Evolutionary conservation across 306 rosid genomes (phyloP).

Genomic region (Myrica gale): DNA sequence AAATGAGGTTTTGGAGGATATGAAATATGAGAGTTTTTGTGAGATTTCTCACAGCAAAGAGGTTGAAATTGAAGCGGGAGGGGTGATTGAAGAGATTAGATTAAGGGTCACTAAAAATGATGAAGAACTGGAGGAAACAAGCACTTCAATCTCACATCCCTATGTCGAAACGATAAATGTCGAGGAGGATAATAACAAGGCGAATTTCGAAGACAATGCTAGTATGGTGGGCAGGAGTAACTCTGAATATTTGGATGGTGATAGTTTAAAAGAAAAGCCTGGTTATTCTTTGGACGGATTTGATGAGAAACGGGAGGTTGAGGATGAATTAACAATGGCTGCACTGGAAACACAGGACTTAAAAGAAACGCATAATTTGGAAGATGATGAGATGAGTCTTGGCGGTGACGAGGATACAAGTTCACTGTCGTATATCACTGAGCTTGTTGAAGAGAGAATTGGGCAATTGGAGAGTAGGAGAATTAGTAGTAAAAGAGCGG

Average conservation of each 20-base stretch:
- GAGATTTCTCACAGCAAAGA: conserved; percentile 22
- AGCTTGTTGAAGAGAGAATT: conserved; percentile 65
- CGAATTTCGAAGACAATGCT: conserved; percentile 26
- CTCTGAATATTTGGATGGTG: conserved; percentile 24
- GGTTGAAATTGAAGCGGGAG: conserved; percentile 30
- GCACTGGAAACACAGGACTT: conserved; percentile 35
- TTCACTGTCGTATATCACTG: conserved; percentile 43
- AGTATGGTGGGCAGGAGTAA: conserved; percentile 19
- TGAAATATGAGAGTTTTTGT: conserved; percentile 28
- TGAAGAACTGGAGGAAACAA: conserved; percentile 20
- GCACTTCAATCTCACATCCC: not conserved
- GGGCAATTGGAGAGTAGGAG: conserved; percentile 56
- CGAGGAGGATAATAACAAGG: not conserved
- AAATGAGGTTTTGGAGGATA: conserved; percentile 28
- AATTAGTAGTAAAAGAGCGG: conserved; percentile 38
- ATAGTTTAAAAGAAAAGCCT: conserved; percentile 24
- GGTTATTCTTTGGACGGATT: conserved; percentile 27
- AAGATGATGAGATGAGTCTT: conserved; percentile 35
- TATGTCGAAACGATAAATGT: conserved; percentile 9
- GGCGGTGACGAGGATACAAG: conserved; percentile 37
- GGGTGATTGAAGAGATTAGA: conserved; percentile 28
- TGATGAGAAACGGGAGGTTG: conserved; percentile 21
- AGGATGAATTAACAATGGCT: conserved; percentile 17
- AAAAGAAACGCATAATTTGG: conserved; percentile 16
- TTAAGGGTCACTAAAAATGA: conserved; percentile 24